Evolutionary conservation across 176 grass and related monocot species (phyloP).

Genomic region (Rhynchospora pubera): DNA sequence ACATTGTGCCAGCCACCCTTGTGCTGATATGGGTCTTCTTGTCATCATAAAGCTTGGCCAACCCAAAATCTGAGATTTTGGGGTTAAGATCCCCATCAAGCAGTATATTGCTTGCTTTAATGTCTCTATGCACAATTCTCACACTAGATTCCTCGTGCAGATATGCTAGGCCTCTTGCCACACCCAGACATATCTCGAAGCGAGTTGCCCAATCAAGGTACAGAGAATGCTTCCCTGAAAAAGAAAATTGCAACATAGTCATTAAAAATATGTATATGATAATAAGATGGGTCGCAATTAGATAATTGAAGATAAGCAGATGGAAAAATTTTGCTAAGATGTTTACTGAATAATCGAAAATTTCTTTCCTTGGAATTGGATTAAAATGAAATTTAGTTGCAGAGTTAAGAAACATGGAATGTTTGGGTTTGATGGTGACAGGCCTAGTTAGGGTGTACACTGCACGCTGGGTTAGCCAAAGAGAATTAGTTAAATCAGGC

Average conservation of each 20-base stretch:
- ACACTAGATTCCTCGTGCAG: slow-evolving; percentile 77
- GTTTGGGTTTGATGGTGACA: not conserved
- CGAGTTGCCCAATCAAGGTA: slow-evolving; percentile 59
- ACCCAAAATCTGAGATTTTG: slow-evolving; percentile 88
- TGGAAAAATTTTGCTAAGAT: not conserved
- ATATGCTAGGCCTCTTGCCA: slow-evolving; percentile 64
- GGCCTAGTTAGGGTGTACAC: not conserved
- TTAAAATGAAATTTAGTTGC: not conserved
- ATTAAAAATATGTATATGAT: not conserved
- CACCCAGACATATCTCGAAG: slow-evolving; percentile 74
- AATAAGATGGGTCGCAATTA: not conserved
- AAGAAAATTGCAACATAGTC: not conserved
- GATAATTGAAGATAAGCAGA: not conserved
- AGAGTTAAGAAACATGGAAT: not conserved
- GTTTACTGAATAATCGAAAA: not conserved
- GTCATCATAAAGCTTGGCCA: slow-evolving; percentile 86
- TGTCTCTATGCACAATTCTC: slow-evolving; percentile 75
- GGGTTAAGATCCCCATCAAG: slow-evolving; percentile 61
- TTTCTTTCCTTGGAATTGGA: not conserved
- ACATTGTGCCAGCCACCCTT: slow-evolving; percentile 86
- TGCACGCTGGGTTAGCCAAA: not conserved
- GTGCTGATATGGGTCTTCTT: slow-evolving; percentile 79
- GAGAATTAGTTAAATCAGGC: not conserved
- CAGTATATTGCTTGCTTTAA: slow-evolving; percentile 82
- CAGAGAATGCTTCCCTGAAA: slow-evolving; percentile 37